A percentile compares a stretch with the other conserved stretches of the same genome.
Conservation (phyloP, 352 stramenopile species). For the Salisapilia sapeloensis region DNA sequence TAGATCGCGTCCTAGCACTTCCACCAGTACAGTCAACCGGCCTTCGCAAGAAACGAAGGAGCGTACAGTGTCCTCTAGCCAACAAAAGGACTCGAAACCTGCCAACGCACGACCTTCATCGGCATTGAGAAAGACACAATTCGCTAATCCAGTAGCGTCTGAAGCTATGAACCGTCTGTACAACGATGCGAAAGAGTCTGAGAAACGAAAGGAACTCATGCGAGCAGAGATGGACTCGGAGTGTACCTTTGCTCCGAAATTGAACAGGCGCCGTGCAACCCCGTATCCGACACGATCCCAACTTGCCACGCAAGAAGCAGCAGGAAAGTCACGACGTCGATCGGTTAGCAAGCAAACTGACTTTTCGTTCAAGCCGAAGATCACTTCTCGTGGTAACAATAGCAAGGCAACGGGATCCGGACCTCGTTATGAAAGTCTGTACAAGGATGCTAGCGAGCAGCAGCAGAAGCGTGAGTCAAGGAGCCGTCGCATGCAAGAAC, state of each 20-base stretch:
- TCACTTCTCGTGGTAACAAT: constrained; percentile 20
- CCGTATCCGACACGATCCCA: constrained; percentile 13
- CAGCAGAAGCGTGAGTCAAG: constrained; percentile 57
- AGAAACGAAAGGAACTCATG: constrained; percentile 28
- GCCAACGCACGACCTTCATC: constrained; percentile 3
- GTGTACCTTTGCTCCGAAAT: constrained; percentile 37
- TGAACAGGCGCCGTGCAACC: constrained; percentile 24
- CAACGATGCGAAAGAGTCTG: constrained; percentile 33
- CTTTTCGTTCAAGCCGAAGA: constrained; percentile 50
- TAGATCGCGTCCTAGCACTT: too few species aligned
- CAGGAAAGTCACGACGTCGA: constrained; percentile 29
- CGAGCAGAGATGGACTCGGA: constrained; percentile 29
- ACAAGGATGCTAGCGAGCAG: constrained; percentile 43
- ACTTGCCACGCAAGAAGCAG: constrained; percentile 29
- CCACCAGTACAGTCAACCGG: too few species aligned
- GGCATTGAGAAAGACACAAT: constrained; percentile 23
- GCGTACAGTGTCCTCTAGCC: too few species aligned
- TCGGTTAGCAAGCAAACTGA: constrained; percentile 23
- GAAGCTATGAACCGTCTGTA: constrained; percentile 47
- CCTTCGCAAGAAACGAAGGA: too few species aligned
- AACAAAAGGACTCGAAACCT: too few species aligned
- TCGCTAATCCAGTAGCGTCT: constrained; percentile 33
- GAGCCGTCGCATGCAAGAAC: constrained; percentile 29
- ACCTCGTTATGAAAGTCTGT: constrained; percentile 58
- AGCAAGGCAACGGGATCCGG: too few species aligned